Evolutionary conservation across 2,329 filamentous ascomycete species (phyloP), one percentile per base, ranked within the genome.

Genomic region (Aspergillus glaucus): DNA sequence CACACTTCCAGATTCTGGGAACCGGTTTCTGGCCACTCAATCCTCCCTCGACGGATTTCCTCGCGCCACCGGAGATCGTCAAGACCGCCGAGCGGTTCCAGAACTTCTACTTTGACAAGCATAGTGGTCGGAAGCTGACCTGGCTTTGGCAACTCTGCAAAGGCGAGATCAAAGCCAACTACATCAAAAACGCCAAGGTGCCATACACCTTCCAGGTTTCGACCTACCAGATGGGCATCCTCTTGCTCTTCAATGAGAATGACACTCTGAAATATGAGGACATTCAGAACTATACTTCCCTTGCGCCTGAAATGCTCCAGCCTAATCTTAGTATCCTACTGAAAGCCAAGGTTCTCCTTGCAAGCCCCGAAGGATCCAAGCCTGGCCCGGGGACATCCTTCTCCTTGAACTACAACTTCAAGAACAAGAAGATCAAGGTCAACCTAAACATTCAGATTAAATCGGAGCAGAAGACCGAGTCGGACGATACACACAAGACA

Each of bases 131-230:
- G 52, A 98, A 97, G 74, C 78, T 98, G 36, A 95, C 92, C 6
- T 98, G 93, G 93, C 72, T 98, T 49, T 98, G 93, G 93, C 90
- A 97, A 67, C 76, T 98, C 46, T 97, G 90, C 79, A 98, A 97
- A 75, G 93, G 93, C 49, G 93, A 98, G 69, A 81, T 98, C 52
- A 92, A 91, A 69, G 88, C 91, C 34, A 92, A 91, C 62, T 98
- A 96, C 70, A 86, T 88, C 76, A 94, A 89, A 73, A 82, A 77
- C 64, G 83, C 82, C 62, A 97, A 96, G 75, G 88, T 90, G 1
- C 89, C 92, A 0, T 96, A 91, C 68, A 97, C 89, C 2, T 94
- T 98, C 77, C 90, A 95, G 67, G 94, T 98, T 9, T 97, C 92
- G 2, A 91, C 92, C 2, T 98, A 93, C 65, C 93, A 98, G 70